Conservation (phyloP, 495 filamentous ascomycete genomes). For the Wilcoxina mikolae region DNA sequence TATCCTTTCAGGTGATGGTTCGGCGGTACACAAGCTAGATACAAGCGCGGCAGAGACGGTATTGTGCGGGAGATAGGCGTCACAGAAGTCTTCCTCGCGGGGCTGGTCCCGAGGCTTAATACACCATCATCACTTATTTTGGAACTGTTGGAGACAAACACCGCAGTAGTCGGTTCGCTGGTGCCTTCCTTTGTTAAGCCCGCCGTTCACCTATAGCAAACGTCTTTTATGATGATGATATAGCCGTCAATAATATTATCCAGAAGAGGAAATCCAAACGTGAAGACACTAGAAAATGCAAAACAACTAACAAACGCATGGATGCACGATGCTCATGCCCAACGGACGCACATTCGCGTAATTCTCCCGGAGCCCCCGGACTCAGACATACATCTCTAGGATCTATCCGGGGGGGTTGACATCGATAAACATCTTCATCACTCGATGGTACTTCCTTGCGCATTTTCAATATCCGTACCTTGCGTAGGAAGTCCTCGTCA, state of each 20-base stretch:
- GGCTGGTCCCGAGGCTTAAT: neutral
- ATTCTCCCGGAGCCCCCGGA: conserved; percentile 26
- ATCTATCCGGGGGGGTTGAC: neutral
- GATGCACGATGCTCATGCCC: conserved; percentile 24
- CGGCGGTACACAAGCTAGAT: neutral
- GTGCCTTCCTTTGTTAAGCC: neutral
- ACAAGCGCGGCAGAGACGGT: neutral
- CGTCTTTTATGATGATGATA: too few species aligned
- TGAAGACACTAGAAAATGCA: conserved; percentile 2
- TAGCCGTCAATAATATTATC: too few species aligned
- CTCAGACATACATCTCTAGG: conserved; percentile 1
- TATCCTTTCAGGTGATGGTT: neutral
- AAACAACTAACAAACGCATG: conserved; percentile 27
- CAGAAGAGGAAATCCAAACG: neutral
- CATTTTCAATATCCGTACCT: neutral
- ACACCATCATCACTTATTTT: neutral
- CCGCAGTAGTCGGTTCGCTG: neutral
- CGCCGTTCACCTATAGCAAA: too few species aligned
- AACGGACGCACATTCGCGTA: conserved; percentile 29
- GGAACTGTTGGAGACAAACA: neutral
- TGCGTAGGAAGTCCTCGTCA: too few species aligned
- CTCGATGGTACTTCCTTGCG: neutral
- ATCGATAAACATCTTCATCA: neutral
- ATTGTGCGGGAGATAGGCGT: neutral
- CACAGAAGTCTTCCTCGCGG: neutral